Conservation (phyloP, 169 alveolate genomes). For the Eimeria necatrix region DNA sequence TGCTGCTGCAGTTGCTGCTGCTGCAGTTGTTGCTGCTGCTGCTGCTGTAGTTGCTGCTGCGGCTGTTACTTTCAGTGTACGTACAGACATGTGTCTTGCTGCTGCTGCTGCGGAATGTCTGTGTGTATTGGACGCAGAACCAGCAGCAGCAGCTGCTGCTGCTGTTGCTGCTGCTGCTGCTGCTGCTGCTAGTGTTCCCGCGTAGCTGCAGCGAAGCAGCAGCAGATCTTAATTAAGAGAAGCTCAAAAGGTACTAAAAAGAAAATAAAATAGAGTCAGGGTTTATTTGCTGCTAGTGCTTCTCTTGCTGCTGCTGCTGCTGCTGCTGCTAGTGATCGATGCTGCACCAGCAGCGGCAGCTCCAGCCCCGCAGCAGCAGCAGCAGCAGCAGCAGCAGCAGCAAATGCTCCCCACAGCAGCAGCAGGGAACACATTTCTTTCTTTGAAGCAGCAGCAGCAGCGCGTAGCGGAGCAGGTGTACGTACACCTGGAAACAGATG, state of each 20-base stretch:
- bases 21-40: slow-evolving; percentile 45
- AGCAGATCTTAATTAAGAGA: neutral
- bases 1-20: slow-evolving; percentile 4
- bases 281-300: neutral
- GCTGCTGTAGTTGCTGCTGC: slow-evolving; percentile 14
- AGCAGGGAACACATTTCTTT: neutral
- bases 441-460: neutral
- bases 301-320: slow-evolving; percentile 17
- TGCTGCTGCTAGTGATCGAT: neutral
- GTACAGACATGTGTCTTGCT: neutral
- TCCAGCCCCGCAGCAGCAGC: slow-evolving; percentile 21
- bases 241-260: neutral
- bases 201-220: slow-evolving; percentile 5
- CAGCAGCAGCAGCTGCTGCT: neutral
- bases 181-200: neutral
- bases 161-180: slow-evolving; percentile 64
- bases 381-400: neutral
- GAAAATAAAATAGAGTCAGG: neutral
- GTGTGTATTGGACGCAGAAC: neutral
- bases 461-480: slow-evolving; percentile 1
- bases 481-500: neutral
- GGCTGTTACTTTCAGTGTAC: neutral
- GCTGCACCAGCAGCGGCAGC: slow-evolving; percentile 47
- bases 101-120: neutral
- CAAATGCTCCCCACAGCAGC: neutral